Evolutionary conservation across 140 eudicot species (phyloP).

Genomic region (Ambrosia hybrid): DNA sequence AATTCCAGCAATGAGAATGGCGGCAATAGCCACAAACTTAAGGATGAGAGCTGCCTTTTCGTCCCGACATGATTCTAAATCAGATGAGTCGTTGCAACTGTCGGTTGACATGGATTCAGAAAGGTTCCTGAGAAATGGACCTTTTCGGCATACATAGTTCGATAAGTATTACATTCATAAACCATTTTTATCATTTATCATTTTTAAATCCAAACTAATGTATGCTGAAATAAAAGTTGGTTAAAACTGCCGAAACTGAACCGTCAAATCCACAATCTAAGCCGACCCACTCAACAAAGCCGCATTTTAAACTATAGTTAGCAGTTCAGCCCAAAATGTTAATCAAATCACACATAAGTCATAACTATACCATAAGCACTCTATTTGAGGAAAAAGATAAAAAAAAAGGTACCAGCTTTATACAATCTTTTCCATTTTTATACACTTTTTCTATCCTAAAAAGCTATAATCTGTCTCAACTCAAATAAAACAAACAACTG

Average conservation of each 20-base stretch:
- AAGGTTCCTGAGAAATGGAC: constrained; percentile 41
- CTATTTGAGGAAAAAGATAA: not conserved
- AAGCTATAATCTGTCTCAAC: not conserved
- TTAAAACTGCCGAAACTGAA: too few relatives aligned
- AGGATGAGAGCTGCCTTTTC: constrained; percentile 61
- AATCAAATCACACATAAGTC: too few relatives aligned
- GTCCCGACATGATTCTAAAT: constrained; percentile 53
- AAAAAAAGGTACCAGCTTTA: constrained; percentile 14
- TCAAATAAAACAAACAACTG: not conserved
- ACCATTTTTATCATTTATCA: too few relatives aligned
- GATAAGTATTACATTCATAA: too few relatives aligned
- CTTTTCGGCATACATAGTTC: constrained; percentile 36
- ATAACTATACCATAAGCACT: too few relatives aligned
- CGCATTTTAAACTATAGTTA: too few relatives aligned
- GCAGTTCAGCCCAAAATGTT: too few relatives aligned
- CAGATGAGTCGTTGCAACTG: constrained; percentile 44
- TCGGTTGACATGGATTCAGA: constrained; percentile 57
- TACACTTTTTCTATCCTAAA: not conserved
- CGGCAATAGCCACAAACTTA: constrained; percentile 62
- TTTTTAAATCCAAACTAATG: too few relatives aligned
- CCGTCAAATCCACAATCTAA: not conserved
- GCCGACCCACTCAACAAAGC: too few relatives aligned
- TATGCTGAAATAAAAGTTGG: not conserved
- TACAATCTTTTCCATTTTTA: too few relatives aligned
- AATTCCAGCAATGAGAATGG: constrained; percentile 69